Evolutionary conservation across 192 early-diverging fungal genomes (phyloP), one percentile per base, ranked within the genome.

Genomic region (Coemansia sp.): DNA sequence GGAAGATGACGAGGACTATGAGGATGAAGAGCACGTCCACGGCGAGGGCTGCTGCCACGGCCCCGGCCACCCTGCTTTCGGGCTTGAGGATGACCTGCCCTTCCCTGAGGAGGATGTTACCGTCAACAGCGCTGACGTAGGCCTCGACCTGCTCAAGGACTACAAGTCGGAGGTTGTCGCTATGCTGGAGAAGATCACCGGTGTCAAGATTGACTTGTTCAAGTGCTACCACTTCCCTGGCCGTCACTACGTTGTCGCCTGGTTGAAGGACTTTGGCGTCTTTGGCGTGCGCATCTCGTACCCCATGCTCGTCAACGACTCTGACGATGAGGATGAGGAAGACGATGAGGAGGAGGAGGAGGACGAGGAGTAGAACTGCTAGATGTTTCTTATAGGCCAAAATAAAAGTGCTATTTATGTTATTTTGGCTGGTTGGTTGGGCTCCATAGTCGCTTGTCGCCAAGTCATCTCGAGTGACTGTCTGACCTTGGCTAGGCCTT

Each of bases 241-340:
- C 32, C 81, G 81, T 55, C 65, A 83, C 73, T 83, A 83, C 53
- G 68, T 83, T 22, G 81, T 83, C 65, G 76, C 70, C 19, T 83
- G 81, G 81, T 72, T 83, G 45, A 67, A 75, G 70, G 70, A 62
- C 74, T 76, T 83, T 72, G 81, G 76, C 39, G 67, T 83, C 67
- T 83, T 72, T 66, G 81, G 81, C 39, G 48, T 83, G 62, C 81
- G 81, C 67, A 83, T 83, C 60, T 78, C 81, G 19, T 78, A 83
- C 51, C 81, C 77, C 19, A 76, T 78, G 70, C 67, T 78, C 36
- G 60, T 83, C 48, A 60, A 78, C 48, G 81, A 76, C 48, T 67
- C 71, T 19, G 73, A 75, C 15, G 81, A 75, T 7, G 65, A 69
- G 27, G 56, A 67, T 5, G 69, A 72, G 2, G 69, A 72, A 11